phyloP scores from a whole-genome alignment of 768 basidiomycete species.

The Thelephora aurantiotincta region DNA sequence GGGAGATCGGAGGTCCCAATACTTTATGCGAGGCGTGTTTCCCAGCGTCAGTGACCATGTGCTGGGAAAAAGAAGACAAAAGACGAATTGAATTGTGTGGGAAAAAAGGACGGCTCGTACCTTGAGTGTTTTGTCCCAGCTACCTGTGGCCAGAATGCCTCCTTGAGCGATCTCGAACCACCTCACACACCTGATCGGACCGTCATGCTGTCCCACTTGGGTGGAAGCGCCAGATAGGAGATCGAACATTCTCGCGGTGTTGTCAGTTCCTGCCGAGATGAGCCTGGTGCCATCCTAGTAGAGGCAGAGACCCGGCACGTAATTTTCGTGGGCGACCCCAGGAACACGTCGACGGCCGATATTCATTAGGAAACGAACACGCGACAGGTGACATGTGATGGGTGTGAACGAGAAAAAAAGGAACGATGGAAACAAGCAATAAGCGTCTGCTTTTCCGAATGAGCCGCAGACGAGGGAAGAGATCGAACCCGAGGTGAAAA shows the following conservation, averaged over 20 bases:
- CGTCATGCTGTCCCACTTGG: slow-evolving; percentile 86
- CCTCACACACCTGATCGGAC: slow-evolving; percentile 68
- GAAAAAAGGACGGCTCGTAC: slow-evolving; percentile 23
- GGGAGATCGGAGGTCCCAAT: slow-evolving; percentile 78
- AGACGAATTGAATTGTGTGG: too few species aligned
- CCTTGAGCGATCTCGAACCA: slow-evolving; percentile 68
- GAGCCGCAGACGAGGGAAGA: too few species aligned
- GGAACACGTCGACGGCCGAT: background rate
- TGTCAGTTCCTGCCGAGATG: slow-evolving; percentile 89
- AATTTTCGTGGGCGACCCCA: too few species aligned
- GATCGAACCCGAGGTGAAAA: too few species aligned
- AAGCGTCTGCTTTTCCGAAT: too few species aligned
- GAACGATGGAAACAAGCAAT: too few species aligned
- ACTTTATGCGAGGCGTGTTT: slow-evolving; percentile 29
- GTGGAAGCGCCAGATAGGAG: slow-evolving; percentile 67
- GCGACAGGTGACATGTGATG: too few species aligned
- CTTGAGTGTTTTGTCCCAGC: slow-evolving; percentile 97
- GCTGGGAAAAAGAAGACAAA: background rate
- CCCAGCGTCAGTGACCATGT: background rate
- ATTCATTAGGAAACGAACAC: background rate
- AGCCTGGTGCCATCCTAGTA: slow-evolving; percentile 81
- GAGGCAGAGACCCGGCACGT: background rate
- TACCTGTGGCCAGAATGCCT: slow-evolving; percentile 79
- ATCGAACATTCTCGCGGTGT: slow-evolving; percentile 86
- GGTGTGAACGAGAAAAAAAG: too few species aligned